Conservation (phyloP, 176 grass and related monocot species). For the Typha latifolia region DNA sequence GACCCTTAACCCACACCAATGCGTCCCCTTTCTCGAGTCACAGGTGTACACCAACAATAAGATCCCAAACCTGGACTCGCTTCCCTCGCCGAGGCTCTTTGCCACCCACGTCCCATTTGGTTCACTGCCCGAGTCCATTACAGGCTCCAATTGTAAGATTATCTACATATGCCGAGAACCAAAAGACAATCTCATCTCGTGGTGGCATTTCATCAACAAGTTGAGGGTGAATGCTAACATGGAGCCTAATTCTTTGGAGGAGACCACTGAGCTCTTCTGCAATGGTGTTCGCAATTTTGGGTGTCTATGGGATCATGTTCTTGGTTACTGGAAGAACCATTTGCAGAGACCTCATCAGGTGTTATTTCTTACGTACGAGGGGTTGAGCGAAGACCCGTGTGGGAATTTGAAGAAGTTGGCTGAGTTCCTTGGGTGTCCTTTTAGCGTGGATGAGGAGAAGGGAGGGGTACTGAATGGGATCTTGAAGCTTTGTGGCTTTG, state of each 20-base stretch:
- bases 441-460: slow-evolving; percentile 5
- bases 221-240: neutral
- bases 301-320: slow-evolving; percentile 10
- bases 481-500: slow-evolving; percentile 1
- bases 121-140: slow-evolving; percentile 5
- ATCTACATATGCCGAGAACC: slow-evolving; percentile 14
- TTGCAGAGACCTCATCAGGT: slow-evolving; percentile 5
- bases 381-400: neutral
- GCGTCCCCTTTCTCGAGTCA: slow-evolving; percentile 12
- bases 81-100: slow-evolving; percentile 6
- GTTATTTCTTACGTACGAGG: slow-evolving; percentile 28
- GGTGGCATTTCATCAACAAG: slow-evolving; percentile 15
- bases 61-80: neutral
- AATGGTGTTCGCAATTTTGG: neutral
- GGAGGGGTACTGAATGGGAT: neutral
- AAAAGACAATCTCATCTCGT: slow-evolving; percentile 16
- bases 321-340: slow-evolving; percentile 18
- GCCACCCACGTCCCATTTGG: slow-evolving; percentile 9
- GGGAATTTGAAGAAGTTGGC: slow-evolving; percentile 3
- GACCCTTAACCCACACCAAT: neutral
- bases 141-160: neutral
- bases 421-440: slow-evolving; percentile 3
- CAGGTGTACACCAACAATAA: neutral
- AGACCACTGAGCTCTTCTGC: slow-evolving; percentile 4
- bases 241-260: neutral